These are phyloP conservation scores for Glycine soja DNA, from an alignment of 306 rosid species.

Conservation along the genomic window DNA sequence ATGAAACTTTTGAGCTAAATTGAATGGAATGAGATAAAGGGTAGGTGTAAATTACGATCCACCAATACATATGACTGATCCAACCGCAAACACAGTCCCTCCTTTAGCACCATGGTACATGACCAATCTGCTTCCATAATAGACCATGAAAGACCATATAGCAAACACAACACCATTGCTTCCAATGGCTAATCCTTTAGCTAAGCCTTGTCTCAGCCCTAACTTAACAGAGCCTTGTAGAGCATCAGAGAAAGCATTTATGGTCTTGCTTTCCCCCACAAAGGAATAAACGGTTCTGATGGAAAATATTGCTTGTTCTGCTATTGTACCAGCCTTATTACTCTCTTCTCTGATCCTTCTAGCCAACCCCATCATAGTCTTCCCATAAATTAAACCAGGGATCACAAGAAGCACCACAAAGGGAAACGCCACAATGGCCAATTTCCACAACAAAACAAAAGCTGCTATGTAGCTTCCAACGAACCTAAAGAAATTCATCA, in stretches of 20 bases:
- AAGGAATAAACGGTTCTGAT: slow-evolving; percentile 15
- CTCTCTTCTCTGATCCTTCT: slow-evolving; percentile 64
- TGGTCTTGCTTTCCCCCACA: slow-evolving; percentile 3
- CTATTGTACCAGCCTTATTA: slow-evolving; percentile 6
- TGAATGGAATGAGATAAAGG: neutral
- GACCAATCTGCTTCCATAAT: neutral
- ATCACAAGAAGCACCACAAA: slow-evolving; percentile 64
- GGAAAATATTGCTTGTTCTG: slow-evolving; percentile 9
- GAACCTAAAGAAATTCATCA: slow-evolving; percentile 61
- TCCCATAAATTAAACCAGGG: slow-evolving; percentile 70
- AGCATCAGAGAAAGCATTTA: slow-evolving; percentile 39
- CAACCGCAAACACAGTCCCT: neutral
- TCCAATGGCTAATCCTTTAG: slow-evolving; percentile 71
- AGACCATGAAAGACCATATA: slow-evolving; percentile 68
- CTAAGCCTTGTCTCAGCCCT: slow-evolving; percentile 69
- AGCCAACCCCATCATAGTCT: slow-evolving; percentile 61
- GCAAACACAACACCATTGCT: slow-evolving; percentile 67
- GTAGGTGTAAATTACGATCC: neutral
- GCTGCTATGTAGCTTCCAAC: slow-evolving; percentile 67
- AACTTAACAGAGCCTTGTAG: slow-evolving; percentile 60
- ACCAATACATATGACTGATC: neutral
- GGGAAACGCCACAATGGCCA: slow-evolving; percentile 42
- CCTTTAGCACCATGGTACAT: neutral
- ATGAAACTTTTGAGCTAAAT: too few relatives aligned
- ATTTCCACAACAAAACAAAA: slow-evolving; percentile 59